Percentiles rank a stretch among this genome's conserved stretches.
Evolutionary conservation across 805 yeast genomes (phyloP).

Genomic region (Ogataea angusta): DNA sequence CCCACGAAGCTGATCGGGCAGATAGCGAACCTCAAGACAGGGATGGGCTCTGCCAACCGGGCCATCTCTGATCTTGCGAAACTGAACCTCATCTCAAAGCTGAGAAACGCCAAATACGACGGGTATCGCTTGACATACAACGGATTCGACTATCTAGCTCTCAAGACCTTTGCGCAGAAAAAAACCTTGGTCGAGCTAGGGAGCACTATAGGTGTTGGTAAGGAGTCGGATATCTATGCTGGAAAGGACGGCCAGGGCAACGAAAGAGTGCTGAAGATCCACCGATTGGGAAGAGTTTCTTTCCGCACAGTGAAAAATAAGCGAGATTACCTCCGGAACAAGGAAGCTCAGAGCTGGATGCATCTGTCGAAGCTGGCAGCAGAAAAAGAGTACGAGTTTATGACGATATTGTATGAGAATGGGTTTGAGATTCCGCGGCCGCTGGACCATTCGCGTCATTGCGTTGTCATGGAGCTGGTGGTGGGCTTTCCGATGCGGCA

Average conservation of each 20-base stretch:
- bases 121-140: constrained; percentile 86
- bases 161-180: constrained; percentile 76
- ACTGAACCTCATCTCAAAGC: constrained; percentile 67
- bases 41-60: constrained; percentile 66
- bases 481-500: constrained; percentile 89
- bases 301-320: constrained; percentile 90
- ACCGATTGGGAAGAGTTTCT: constrained; percentile 90
- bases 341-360: constrained; percentile 88
- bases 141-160: constrained; percentile 91
- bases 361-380: constrained; percentile 87
- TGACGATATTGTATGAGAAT: constrained; percentile 67
- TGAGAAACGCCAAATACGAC: constrained; percentile 91
- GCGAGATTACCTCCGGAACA: constrained; percentile 80
- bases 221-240: constrained; percentile 91
- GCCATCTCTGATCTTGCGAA: constrained; percentile 86
- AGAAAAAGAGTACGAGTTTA: constrained; percentile 84
- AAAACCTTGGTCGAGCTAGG: constrained; percentile 77
- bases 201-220: constrained; percentile 90
- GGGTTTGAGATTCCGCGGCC: constrained; percentile 90
- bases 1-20: constrained; percentile 84
- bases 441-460: constrained; percentile 84
- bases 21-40: constrained; percentile 71
- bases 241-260: constrained; percentile 65
- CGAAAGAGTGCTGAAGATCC: constrained; percentile 78
- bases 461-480: constrained; percentile 88